A percentile compares a stretch with the other conserved stretches of the same genome.
Evolutionary conservation across 169 alveolate genomes (phyloP).

Genomic region (Eimeria maxima): DNA sequence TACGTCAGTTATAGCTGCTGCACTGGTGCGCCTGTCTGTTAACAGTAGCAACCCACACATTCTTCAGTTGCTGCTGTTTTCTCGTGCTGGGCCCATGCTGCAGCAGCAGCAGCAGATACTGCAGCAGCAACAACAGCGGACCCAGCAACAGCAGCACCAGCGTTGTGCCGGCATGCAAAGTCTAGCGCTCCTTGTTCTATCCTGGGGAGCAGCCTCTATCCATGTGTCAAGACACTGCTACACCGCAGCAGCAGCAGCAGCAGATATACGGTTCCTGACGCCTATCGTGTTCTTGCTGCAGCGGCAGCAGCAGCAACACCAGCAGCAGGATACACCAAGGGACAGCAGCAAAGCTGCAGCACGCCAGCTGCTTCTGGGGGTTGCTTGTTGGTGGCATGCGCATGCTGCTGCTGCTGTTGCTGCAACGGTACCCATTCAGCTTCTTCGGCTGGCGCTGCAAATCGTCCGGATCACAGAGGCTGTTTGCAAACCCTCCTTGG

Average conservation of each 20-base stretch:
- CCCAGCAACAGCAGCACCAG: neutral
- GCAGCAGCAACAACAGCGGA: constrained; percentile 18
- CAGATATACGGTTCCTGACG: too few species aligned
- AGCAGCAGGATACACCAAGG: neutral
- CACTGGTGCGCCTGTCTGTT: constrained; percentile 9
- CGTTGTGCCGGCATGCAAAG: neutral
- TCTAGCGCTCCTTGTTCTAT: constrained; percentile 1
- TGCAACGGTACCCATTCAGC: constrained; percentile 28
- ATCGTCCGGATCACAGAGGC: neutral
- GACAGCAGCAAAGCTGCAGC: constrained; percentile 41
- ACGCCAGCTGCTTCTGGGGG: constrained; percentile 60
- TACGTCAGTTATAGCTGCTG: constrained; percentile 2
- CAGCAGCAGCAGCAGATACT: constrained; percentile 60
- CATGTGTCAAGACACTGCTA: neutral
- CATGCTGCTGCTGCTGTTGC: constrained; percentile 10
- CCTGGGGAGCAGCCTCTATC: constrained; percentile 56
- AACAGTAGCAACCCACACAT: neutral
- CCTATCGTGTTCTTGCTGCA: constrained; percentile 8
- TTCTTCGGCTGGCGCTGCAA: constrained; percentile 38
- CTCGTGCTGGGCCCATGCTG: constrained; percentile 30
- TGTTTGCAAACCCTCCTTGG: neutral
- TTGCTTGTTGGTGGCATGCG: constrained; percentile 57
- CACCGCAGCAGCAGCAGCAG: constrained; percentile 30
- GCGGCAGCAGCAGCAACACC: constrained; percentile 68
- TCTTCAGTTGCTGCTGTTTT: neutral